phyloP scores from a whole-genome alignment of 1,284 basidiomycete species.

The Peniophora sp. region DNA sequence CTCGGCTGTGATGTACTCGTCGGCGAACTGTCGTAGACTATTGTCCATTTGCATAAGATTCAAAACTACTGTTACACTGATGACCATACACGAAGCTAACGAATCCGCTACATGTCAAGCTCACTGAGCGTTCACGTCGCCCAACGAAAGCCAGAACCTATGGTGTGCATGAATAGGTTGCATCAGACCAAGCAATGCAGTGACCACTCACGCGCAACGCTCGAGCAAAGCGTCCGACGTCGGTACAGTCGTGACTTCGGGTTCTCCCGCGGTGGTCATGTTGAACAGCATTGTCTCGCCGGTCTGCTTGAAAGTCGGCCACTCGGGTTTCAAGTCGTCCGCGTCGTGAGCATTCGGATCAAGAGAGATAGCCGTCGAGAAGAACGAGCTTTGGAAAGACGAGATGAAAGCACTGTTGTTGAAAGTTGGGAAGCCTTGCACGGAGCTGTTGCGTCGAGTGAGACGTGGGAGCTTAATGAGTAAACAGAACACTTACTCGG shows the following conservation, averaged over 20 bases:
- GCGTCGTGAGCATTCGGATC: constrained; percentile 29
- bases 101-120: too few species aligned
- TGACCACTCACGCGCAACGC: constrained; percentile 21
- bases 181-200: background rate
- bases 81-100: too few species aligned
- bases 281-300: constrained; percentile 30
- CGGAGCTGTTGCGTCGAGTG: too few species aligned
- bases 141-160: background rate
- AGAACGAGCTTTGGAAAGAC: constrained; percentile 32
- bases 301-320: constrained; percentile 16
- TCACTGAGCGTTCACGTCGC: background rate
- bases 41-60: too few species aligned
- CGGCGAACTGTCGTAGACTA: too few species aligned
- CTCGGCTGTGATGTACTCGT: too few species aligned
- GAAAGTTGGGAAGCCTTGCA: constrained; percentile 17
- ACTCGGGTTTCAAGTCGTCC: constrained; percentile 21
- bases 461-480: too few species aligned
- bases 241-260: constrained; percentile 17
- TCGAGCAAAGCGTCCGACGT: constrained; percentile 18
- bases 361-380: constrained; percentile 24
- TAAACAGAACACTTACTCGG: constrained; percentile 8
- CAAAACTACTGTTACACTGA: too few species aligned
- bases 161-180: background rate
- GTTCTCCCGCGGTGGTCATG: constrained; percentile 16
- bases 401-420: constrained; percentile 28